A percentile compares a stretch with the other conserved stretches of the same genome.
Conservation (phyloP, 345 rosid species). For the Gynandropsis gynandra region DNA sequence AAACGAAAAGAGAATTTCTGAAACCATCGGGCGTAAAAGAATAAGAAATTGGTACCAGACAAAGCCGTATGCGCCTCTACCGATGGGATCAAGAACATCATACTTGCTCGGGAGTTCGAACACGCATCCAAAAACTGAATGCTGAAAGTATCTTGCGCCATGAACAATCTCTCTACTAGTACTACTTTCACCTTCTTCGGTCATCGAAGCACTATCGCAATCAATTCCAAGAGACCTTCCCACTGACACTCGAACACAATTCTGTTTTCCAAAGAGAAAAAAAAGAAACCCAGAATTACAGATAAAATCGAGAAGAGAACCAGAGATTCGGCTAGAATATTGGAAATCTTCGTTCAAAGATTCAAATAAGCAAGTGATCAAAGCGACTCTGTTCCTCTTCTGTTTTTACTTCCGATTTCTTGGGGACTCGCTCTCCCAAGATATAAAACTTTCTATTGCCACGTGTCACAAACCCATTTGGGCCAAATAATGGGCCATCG, state of each 20-base stretch:
- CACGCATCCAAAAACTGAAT: conserved; percentile 44
- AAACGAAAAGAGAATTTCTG: not conserved
- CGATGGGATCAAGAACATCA: conserved; percentile 46
- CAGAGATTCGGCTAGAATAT: not conserved
- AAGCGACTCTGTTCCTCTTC: too few species aligned
- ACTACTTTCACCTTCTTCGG: conserved; percentile 7
- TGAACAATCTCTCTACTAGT: conserved; percentile 25
- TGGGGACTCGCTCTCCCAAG: too few species aligned
- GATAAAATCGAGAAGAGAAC: not conserved
- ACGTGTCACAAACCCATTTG: too few species aligned
- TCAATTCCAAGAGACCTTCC: too few species aligned
- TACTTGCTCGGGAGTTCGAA: conserved; percentile 50
- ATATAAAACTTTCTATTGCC: too few species aligned
- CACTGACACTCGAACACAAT: not conserved
- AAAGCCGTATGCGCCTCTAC: conserved; percentile 53
- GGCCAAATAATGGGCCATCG: too few species aligned
- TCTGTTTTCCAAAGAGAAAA: too few species aligned
- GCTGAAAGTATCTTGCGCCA: conserved; percentile 42
- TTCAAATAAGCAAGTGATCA: too few species aligned
- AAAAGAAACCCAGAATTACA: not conserved
- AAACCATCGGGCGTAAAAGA: not conserved
- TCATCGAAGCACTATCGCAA: too few species aligned
- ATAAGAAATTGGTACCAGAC: conserved; percentile 35
- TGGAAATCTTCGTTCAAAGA: too few species aligned
- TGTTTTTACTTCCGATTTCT: too few species aligned